A percentile compares a stretch with the other conserved stretches of the same genome.
These are phyloP conservation scores for Oryza australiensis DNA, from an alignment of 176 grass and related monocot genomes.

Conservation along the genomic window DNA sequence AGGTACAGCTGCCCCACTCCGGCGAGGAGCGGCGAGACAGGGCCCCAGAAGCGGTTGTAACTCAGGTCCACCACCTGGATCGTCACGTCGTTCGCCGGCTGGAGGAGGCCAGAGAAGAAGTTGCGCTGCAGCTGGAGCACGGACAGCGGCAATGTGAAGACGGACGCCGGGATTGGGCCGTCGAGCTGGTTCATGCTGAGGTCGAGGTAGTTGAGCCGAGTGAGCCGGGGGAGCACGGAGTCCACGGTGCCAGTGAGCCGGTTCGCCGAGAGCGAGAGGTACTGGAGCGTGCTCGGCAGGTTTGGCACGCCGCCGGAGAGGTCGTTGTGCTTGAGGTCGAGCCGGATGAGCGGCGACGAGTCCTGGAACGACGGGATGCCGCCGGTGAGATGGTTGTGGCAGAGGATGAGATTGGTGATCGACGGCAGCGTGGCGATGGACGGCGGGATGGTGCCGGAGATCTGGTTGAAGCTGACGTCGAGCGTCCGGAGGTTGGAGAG, in stretches of 20 bases:
- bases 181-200: conserved; percentile 81
- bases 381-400: conserved; percentile 78
- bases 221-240: conserved; percentile 46
- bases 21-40: conserved; percentile 68
- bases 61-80: conserved; percentile 84
- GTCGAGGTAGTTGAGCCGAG: conserved; percentile 72
- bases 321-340: conserved; percentile 81
- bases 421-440: conserved; percentile 56
- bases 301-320: conserved; percentile 57
- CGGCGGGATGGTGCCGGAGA: conserved; percentile 62
- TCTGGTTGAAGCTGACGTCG: conserved; percentile 94
- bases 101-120: conserved; percentile 61
- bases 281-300: conserved; percentile 61
- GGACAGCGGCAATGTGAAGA: conserved; percentile 67
- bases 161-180: conserved; percentile 60
- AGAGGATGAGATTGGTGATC: conserved; percentile 76
- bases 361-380: conserved; percentile 61
- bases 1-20: conserved; percentile 80
- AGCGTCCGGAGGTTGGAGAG: conserved; percentile 76
- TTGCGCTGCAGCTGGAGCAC: conserved; percentile 95
- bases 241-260: conserved; percentile 55
- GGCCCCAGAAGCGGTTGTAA: conserved; percentile 81
- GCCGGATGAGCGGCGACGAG: conserved; percentile 64
- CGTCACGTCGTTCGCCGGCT: conserved; percentile 56
- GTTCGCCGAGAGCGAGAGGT: conserved; percentile 79